Percentiles rank a stretch among this genome's conserved stretches.
These are phyloP conservation scores for Pseudocercospora macadamiae DNA, from an alignment of 2,329 filamentous ascomycete species.

Conservation along the genomic window DNA sequence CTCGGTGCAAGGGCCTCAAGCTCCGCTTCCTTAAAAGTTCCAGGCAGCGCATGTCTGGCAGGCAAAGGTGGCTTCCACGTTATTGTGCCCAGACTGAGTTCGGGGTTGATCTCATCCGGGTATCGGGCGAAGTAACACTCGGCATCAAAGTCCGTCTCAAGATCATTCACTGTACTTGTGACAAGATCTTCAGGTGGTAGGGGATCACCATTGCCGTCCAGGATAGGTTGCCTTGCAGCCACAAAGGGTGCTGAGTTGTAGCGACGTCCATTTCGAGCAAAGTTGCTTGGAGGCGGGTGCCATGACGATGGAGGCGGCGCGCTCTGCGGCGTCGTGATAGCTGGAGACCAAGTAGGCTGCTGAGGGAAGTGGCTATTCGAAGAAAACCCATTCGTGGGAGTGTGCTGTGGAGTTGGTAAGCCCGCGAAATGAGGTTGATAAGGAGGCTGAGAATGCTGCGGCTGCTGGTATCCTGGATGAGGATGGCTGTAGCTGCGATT, in stretches of 20 bases:
- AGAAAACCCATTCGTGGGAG: not conserved
- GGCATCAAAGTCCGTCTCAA: constrained; percentile 50
- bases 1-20: constrained; percentile 45
- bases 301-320: constrained; percentile 20
- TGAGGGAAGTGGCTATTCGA: constrained; percentile 3
- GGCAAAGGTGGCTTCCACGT: constrained; percentile 49
- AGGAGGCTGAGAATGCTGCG: constrained; percentile 10
- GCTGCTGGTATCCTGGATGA: constrained; percentile 14
- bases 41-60: constrained; percentile 46
- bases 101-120: constrained; percentile 48
- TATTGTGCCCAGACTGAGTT: constrained; percentile 50
- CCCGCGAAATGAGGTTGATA: constrained; percentile 26
- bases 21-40: constrained; percentile 49
- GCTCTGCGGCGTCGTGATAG: constrained; percentile 16
- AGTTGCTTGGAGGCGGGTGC: constrained; percentile 21
- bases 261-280: constrained; percentile 13
- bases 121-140: constrained; percentile 49
- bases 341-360: constrained; percentile 14
- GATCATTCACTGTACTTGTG: constrained; percentile 20
- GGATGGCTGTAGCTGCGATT: constrained; percentile 17
- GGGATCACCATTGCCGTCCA: constrained; percentile 36
- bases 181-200: constrained; percentile 25
- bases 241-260: constrained; percentile 27
- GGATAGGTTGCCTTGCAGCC: not conserved
- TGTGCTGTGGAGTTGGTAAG: constrained; percentile 14